Evolutionary conservation across 2,329 filamentous ascomycete species (phyloP).

Genomic region (Trichoderma sp.): DNA sequence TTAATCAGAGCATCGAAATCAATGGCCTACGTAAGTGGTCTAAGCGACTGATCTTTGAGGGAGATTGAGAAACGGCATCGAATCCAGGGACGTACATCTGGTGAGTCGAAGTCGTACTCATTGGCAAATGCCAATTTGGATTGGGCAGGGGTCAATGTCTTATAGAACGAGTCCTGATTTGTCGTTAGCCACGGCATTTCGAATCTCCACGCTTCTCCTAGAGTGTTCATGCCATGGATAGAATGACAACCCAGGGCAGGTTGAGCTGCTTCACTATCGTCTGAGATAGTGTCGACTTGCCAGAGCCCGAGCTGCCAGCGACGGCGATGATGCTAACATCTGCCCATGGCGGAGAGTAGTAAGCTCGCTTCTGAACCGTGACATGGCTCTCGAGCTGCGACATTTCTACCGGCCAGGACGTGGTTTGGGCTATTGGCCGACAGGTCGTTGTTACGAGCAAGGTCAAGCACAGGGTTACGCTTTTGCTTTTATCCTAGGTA

Average conservation of each 20-base stretch:
- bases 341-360: conserved; percentile 93
- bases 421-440: background rate
- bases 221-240: conserved; percentile 74
- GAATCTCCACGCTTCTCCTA: conserved; percentile 11
- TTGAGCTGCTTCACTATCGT: conserved; percentile 88
- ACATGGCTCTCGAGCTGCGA: conserved; percentile 41
- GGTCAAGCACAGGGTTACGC: conserved; percentile 5
- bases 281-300: conserved; percentile 90
- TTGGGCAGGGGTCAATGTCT: conserved; percentile 75
- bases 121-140: conserved; percentile 80
- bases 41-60: background rate
- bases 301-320: conserved; percentile 88
- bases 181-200: conserved; percentile 25
- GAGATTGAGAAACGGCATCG: background rate
- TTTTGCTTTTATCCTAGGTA: conserved; percentile 13
- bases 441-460: conserved; percentile 9
- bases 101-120: conserved; percentile 94
- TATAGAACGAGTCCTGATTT: conserved; percentile 93
- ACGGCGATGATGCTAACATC: conserved; percentile 96
- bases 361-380: conserved; percentile 58
- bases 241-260: conserved; percentile 94
- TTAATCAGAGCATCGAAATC: conserved; percentile 90
- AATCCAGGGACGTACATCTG: conserved; percentile 52
- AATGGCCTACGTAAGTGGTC: conserved; percentile 57
- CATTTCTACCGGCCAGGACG: conserved; percentile 26